Evolutionary conservation across 1,284 basidiomycete genomes (phyloP).

Genomic region (Volvariella surrecta): DNA sequence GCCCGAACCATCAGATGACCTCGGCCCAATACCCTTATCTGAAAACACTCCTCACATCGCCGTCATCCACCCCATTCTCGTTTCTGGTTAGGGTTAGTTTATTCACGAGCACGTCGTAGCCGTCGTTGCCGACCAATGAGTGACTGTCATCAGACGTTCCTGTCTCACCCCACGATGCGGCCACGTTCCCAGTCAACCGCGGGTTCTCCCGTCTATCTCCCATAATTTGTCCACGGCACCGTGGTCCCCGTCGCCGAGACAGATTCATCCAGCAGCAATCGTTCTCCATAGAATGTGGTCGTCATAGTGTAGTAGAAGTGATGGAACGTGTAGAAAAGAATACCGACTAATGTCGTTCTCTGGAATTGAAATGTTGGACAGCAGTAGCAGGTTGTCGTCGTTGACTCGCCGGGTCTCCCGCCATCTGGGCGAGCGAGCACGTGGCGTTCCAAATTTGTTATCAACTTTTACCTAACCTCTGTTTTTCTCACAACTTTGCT

Average conservation of each 20-base stretch:
- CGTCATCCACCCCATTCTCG: not conserved
- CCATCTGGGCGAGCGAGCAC: too few species aligned
- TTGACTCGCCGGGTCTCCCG: too few species aligned
- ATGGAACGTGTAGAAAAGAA: not conserved
- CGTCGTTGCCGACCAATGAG: constrained; percentile 10
- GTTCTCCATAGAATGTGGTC: not conserved
- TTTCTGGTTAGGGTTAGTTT: constrained; percentile 5
- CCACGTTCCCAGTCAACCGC: not conserved
- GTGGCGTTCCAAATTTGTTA: too few species aligned
- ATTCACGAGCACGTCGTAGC: constrained; percentile 9
- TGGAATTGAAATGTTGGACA: too few species aligned
- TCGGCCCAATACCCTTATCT: too few species aligned
- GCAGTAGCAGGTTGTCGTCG: too few species aligned
- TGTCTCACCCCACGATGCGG: not conserved
- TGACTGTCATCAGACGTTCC: not conserved
- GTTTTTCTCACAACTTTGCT: constrained; percentile 5
- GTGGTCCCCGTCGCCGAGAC: constrained; percentile 1
- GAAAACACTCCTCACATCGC: not conserved
- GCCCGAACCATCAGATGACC: too few species aligned
- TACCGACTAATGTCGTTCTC: not conserved
- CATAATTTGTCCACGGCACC: not conserved
- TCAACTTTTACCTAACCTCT: not conserved
- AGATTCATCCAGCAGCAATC: not conserved
- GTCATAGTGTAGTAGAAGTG: not conserved
- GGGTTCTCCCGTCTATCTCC: not conserved